These are phyloP conservation scores for Endotrypanum monterogeii DNA, from an alignment of 208 protist genomes.

Conservation along the genomic window DNA sequence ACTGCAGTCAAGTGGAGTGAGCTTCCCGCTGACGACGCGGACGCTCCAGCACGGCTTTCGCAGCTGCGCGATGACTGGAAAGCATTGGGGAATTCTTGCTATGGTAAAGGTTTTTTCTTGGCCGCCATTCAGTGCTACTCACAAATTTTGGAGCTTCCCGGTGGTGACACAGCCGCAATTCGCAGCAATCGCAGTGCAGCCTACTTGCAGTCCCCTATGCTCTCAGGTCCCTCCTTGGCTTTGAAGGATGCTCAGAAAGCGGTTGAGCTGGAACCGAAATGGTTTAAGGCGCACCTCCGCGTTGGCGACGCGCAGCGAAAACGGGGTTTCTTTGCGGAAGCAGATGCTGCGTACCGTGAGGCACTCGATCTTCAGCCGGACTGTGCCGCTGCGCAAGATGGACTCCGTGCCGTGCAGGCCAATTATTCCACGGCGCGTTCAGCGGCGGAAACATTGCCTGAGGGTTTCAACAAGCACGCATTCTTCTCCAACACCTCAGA, in stretches of 20 bases:
- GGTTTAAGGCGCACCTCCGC: conserved; percentile 87
- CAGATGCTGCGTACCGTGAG: conserved; percentile 67
- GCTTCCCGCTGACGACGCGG: conserved; percentile 12
- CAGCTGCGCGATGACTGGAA: conserved; percentile 60
- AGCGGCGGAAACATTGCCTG: not conserved
- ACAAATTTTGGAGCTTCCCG: conserved; percentile 41
- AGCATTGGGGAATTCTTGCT: conserved; percentile 79
- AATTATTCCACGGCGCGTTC: conserved; percentile 26
- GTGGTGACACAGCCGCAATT: conserved; percentile 67
- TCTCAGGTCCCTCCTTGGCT: conserved; percentile 68
- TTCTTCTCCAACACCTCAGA: not conserved
- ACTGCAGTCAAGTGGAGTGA: not conserved
- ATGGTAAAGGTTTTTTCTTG: conserved; percentile 54
- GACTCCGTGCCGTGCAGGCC: conserved; percentile 43
- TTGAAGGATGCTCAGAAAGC: conserved; percentile 87
- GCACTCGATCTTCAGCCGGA: conserved; percentile 56
- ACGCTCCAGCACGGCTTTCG: conserved; percentile 11
- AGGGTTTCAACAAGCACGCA: not conserved
- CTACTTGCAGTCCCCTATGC: conserved; percentile 76
- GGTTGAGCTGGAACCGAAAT: conserved; percentile 66
- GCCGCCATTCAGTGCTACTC: conserved; percentile 88
- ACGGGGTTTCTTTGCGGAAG: conserved; percentile 87
- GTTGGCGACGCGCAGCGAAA: conserved; percentile 87
- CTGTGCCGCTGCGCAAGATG: conserved; percentile 41
- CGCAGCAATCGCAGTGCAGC: conserved; percentile 90